Evolutionary conservation across 257 asterid species (phyloP).

Genomic region (Solanum ossicruentum): DNA sequence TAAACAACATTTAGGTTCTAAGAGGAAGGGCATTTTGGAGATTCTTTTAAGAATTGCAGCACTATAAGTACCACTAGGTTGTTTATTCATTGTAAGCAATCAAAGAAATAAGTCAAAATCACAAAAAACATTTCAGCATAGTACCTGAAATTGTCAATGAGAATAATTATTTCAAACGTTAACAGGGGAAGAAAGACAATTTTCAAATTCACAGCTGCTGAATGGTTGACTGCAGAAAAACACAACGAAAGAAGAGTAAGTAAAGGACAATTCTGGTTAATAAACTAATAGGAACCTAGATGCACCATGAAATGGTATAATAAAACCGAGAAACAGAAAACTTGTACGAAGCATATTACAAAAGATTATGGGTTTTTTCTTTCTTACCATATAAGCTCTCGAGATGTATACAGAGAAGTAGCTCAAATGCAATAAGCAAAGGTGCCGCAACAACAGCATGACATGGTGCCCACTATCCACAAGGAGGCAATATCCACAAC

Average conservation of each 20-base stretch:
- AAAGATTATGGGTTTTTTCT: conserved; percentile 4
- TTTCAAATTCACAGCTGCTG: conserved; percentile 67
- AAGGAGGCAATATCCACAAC: conserved; percentile 1
- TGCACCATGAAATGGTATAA: not conserved
- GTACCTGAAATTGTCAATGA: conserved; percentile 90
- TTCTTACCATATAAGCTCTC: conserved; percentile 76
- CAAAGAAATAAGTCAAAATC: not conserved
- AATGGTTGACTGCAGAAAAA: conserved; percentile 42
- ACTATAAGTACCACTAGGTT: not conserved
- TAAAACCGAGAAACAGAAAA: not conserved
- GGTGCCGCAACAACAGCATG: conserved; percentile 95
- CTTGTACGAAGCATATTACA: not conserved
- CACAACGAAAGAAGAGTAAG: not conserved
- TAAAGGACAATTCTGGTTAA: not conserved
- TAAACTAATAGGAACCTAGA: not conserved
- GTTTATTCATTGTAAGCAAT: not conserved
- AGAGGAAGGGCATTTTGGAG: not conserved
- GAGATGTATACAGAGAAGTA: conserved; percentile 94
- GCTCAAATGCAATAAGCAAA: conserved; percentile 85
- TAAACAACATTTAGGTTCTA: not conserved
- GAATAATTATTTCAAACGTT: conserved; percentile 66
- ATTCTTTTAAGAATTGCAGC: not conserved
- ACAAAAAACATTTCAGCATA: not conserved
- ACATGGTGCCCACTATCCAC: conserved; percentile 97
- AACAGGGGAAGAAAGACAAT: conserved; percentile 87